These are phyloP conservation scores for Pogostemon cablin DNA, from an alignment of 257 asterid genomes.

Conservation along the genomic window DNA sequence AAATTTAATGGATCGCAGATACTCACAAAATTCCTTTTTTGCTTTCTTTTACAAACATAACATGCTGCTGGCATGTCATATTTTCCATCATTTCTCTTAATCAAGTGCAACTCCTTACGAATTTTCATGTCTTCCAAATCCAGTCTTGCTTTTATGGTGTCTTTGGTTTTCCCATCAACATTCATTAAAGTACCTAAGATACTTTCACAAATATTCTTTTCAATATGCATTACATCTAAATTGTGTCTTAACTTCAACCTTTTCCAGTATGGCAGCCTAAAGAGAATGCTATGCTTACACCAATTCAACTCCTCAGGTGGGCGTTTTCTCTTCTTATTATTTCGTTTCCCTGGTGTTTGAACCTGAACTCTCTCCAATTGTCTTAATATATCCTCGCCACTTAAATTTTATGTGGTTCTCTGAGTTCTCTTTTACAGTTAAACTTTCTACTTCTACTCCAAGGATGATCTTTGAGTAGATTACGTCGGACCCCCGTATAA, in stretches of 20 bases:
- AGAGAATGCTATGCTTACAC: not conserved
- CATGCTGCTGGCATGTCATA: not conserved
- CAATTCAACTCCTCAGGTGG: not conserved
- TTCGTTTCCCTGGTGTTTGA: not conserved
- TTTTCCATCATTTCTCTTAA: not conserved
- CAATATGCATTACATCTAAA: too few species aligned
- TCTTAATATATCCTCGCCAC: not conserved
- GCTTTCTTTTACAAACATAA: not conserved
- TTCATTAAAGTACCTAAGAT: too few species aligned
- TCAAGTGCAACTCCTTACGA: not conserved
- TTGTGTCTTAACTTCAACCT: too few species aligned
- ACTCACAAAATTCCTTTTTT: not conserved
- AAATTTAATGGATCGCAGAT: not conserved
- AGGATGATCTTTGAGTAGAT: not conserved
- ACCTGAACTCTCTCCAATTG: too few species aligned
- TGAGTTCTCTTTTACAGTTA: too few species aligned
- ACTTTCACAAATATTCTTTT: too few species aligned
- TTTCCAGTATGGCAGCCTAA: not conserved
- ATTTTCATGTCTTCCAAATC: not conserved
- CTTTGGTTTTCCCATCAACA: not conserved
- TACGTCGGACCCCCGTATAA: not conserved
- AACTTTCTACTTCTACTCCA: too few species aligned
- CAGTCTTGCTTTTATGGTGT: not conserved
- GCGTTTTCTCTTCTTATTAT: not conserved
- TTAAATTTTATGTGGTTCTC: too few species aligned